Evolutionary conservation across 257 asterid genomes (phyloP).

Genomic region (Handroanthus guayacan): DNA sequence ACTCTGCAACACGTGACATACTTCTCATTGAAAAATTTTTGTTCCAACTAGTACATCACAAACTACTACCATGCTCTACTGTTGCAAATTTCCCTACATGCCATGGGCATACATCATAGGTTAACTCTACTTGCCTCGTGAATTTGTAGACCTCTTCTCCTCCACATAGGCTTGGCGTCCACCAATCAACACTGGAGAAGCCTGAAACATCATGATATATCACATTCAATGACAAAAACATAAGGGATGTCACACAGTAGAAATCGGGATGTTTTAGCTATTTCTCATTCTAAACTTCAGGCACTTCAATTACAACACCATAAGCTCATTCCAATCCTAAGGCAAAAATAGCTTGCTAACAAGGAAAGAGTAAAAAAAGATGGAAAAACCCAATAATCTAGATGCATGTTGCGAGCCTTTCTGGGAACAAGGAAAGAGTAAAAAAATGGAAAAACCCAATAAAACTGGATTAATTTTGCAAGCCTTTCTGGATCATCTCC

Average conservation of each 20-base stretch:
- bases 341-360: not conserved
- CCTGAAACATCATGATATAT: conserved; percentile 50
- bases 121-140: conserved; percentile 67
- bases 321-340: not conserved
- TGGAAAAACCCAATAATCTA: not conserved
- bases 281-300: not conserved
- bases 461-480: too few species aligned
- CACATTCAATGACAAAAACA: conserved; percentile 15
- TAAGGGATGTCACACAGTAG: too few species aligned
- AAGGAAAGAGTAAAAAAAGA: not conserved
- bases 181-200: conserved; percentile 78
- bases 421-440: too few species aligned
- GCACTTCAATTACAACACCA: conserved; percentile 9
- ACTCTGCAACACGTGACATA: not conserved
- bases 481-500: not conserved
- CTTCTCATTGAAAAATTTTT: not conserved
- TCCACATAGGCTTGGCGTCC: conserved; percentile 74
- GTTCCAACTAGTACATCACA: not conserved
- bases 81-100: not conserved
- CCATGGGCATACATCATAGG: not conserved
- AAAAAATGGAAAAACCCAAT: too few species aligned
- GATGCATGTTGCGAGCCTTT: too few species aligned
- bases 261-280: not conserved
- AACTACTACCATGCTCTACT: not conserved
- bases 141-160: conserved; percentile 89